Evolutionary conservation across 176 grass and related monocot species (phyloP).

Genomic region (Hordeum marinum): DNA sequence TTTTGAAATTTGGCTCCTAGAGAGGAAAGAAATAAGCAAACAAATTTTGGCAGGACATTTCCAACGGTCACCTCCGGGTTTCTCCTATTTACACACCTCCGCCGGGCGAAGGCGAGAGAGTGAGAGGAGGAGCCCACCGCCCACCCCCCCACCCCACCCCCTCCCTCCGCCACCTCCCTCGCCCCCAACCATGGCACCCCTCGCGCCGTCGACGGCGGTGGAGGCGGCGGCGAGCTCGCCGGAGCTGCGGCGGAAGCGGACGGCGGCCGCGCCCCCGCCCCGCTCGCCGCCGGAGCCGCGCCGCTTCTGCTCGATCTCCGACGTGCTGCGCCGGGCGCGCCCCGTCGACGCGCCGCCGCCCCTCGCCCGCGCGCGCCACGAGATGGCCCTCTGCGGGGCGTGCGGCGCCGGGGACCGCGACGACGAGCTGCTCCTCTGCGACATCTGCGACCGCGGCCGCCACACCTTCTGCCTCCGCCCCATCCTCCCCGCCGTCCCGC

Average conservation of each 20-base stretch:
- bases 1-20: neutral
- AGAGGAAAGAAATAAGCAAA: neutral
- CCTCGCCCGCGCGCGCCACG: slow-evolving; percentile 17
- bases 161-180: neutral
- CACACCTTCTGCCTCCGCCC: slow-evolving; percentile 88
- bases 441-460: slow-evolving; percentile 64
- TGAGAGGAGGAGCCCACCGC: slow-evolving; percentile 9
- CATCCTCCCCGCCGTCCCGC: slow-evolving; percentile 70
- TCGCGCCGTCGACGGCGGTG: slow-evolving; percentile 5
- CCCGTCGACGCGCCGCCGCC: slow-evolving; percentile 23
- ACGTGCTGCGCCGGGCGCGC: slow-evolving; percentile 57
- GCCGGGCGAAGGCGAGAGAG: neutral
- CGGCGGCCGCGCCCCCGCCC: slow-evolving; percentile 73
- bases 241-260: slow-evolving; percentile 54
- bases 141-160: neutral
- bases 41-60: neutral
- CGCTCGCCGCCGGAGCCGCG: slow-evolving; percentile 40
- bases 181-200: slow-evolving; percentile 7
- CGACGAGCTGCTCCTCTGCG: slow-evolving; percentile 81
- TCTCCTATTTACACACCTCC: neutral
- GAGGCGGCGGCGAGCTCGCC: slow-evolving; percentile 20
- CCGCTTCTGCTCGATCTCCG: slow-evolving; percentile 56
- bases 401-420: slow-evolving; percentile 80
- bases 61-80: slow-evolving; percentile 7
- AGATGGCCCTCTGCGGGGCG: slow-evolving; percentile 44